These are phyloP conservation scores for Plasmopara halstedii DNA, from an alignment of 352 stramenopile genomes.

Conservation along the genomic window DNA sequence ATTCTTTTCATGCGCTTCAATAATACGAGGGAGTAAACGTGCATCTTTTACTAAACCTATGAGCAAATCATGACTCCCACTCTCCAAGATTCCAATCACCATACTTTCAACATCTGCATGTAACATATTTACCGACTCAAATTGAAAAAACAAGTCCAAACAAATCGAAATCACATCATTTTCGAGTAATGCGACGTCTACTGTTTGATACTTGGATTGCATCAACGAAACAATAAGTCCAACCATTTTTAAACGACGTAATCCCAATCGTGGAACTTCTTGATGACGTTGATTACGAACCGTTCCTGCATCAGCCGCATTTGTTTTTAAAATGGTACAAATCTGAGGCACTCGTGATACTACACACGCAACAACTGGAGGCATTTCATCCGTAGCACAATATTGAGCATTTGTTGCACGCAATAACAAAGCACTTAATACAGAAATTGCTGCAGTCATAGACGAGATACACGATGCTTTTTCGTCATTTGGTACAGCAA, in stretches of 20 bases:
- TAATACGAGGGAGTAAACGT: slow-evolving; percentile 55
- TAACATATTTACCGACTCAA: slow-evolving; percentile 84
- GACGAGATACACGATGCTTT: slow-evolving; percentile 37
- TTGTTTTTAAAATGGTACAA: slow-evolving; percentile 48
- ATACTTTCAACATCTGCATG: slow-evolving; percentile 83
- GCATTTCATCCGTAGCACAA: slow-evolving; percentile 51
- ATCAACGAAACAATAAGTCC: slow-evolving; percentile 70
- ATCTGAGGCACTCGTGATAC: slow-evolving; percentile 59
- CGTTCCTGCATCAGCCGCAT: slow-evolving; percentile 52
- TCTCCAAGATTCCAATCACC: slow-evolving; percentile 77
- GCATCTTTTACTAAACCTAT: slow-evolving; percentile 71
- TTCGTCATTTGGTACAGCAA: slow-evolving; percentile 36
- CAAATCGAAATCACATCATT: slow-evolving; percentile 67
- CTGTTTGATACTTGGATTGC: slow-evolving; percentile 78
- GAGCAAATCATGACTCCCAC: slow-evolving; percentile 63
- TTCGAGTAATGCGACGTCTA: slow-evolving; percentile 58
- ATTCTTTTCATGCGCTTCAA: slow-evolving; percentile 76
- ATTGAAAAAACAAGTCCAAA: slow-evolving; percentile 83
- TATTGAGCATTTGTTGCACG: slow-evolving; percentile 76
- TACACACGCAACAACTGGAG: slow-evolving; percentile 41
- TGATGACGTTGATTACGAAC: slow-evolving; percentile 72
- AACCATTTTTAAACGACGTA: slow-evolving; percentile 78
- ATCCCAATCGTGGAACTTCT: slow-evolving; percentile 57
- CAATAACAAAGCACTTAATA: slow-evolving; percentile 68
- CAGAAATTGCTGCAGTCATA: slow-evolving; percentile 72